Percentiles rank a stretch among this genome's conserved stretches.
Conservation (phyloP, 768 basidiomycete species). For the Paxillus rubicundulus region DNA sequence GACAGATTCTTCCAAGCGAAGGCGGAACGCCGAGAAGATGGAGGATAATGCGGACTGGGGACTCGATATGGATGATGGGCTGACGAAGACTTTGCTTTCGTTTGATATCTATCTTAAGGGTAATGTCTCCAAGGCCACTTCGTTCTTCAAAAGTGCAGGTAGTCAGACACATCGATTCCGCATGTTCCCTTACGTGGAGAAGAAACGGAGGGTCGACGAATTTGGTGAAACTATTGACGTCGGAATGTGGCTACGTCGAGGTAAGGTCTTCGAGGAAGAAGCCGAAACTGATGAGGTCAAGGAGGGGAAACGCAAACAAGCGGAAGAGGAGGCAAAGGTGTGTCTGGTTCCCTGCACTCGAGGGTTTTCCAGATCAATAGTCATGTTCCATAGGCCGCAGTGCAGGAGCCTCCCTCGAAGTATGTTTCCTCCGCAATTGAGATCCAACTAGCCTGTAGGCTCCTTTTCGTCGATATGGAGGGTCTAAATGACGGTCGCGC, state of each 20-base stretch:
- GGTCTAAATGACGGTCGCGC: conserved; percentile 96
- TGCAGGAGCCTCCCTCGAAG: conserved; percentile 88
- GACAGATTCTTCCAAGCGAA: conserved; percentile 19
- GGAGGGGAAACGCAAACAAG: conserved; percentile 62
- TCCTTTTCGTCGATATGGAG: conserved; percentile 94
- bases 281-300: conserved; percentile 79
- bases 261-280: conserved; percentile 88
- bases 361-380: neutral
- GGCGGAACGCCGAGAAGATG: conserved; percentile 47
- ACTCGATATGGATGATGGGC: conserved; percentile 72
- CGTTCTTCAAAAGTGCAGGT: conserved; percentile 81
- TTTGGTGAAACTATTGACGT: conserved; percentile 96
- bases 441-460: conserved; percentile 78
- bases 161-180: conserved; percentile 78
- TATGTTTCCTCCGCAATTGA: conserved; percentile 74
- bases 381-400: conserved; percentile 52
- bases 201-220: conserved; percentile 87
- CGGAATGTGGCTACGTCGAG: conserved; percentile 91
- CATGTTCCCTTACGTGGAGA: conserved; percentile 97
- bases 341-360: conserved; percentile 4
- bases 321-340: conserved; percentile 81
- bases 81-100: conserved; percentile 72
- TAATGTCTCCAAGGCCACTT: conserved; percentile 82
- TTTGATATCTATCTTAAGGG: conserved; percentile 98
- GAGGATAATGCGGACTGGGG: conserved; percentile 64